phyloP scores from a whole-genome alignment of 1,284 basidiomycete genomes.

The Cryptococcus amylolentus region DNA sequence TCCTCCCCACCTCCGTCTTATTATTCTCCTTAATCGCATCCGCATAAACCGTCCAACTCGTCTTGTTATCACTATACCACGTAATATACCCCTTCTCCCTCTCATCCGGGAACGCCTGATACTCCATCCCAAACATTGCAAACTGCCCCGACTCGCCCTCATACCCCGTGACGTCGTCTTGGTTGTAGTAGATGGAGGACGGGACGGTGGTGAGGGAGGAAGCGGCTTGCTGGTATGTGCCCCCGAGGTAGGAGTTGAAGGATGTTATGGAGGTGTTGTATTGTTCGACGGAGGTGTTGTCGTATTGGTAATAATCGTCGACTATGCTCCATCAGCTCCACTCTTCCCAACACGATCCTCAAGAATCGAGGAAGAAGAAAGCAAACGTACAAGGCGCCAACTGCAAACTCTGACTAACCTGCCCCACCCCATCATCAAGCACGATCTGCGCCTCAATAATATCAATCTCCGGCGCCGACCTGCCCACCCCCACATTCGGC shows the following conservation, averaged over 20 bases:
- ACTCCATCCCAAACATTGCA: slow-evolving; percentile 53
- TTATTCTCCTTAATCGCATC: slow-evolving; percentile 59
- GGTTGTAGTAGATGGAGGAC: slow-evolving; percentile 47
- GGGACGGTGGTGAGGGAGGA: slow-evolving; percentile 59
- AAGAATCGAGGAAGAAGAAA: too few species aligned
- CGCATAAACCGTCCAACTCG: slow-evolving; percentile 58
- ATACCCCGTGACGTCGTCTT: not conserved
- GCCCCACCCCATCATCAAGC: slow-evolving; percentile 10
- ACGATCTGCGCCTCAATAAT: slow-evolving; percentile 59
- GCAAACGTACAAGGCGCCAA: slow-evolving; percentile 21
- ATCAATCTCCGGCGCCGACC: slow-evolving; percentile 66
- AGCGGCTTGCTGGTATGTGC: slow-evolving; percentile 70
- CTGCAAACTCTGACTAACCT: slow-evolving; percentile 31
- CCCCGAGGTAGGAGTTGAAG: slow-evolving; percentile 71
- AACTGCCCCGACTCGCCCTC: slow-evolving; percentile 6
- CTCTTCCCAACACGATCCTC: too few species aligned
- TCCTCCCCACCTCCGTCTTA: slow-evolving; percentile 56
- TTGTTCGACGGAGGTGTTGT: slow-evolving; percentile 52
- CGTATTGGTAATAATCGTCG: slow-evolving; percentile 63
- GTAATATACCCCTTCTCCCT: slow-evolving; percentile 60
- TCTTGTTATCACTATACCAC: slow-evolving; percentile 61
- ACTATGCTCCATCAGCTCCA: slow-evolving; percentile 42
- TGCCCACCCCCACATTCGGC: slow-evolving; percentile 55
- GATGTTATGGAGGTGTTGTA: slow-evolving; percentile 54
- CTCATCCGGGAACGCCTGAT: slow-evolving; percentile 59